Evolutionary conservation across 1,139 yeast species (phyloP).

Genomic region (Hemisphaericaspora subhashii): DNA sequence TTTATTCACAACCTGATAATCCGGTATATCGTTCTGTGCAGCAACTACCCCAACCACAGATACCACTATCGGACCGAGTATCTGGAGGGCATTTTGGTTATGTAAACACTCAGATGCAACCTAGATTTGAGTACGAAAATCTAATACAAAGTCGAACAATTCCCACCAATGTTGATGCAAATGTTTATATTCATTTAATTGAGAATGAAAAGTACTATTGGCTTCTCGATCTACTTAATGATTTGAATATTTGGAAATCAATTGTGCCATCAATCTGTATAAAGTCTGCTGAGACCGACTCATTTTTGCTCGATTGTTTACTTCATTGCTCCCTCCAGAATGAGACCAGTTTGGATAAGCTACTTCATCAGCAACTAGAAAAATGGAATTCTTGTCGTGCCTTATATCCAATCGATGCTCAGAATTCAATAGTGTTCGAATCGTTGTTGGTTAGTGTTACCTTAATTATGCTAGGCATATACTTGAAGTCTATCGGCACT

Average conservation of each 20-base stretch:
- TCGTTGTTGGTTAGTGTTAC: constrained; percentile 31
- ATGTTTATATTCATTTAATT: constrained; percentile 23
- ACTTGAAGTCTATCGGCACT: constrained; percentile 12
- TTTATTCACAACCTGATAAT: background rate
- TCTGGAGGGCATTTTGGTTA: background rate
- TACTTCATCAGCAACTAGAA: constrained; percentile 25
- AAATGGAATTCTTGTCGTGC: constrained; percentile 22
- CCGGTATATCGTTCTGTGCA: background rate
- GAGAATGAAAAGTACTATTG: constrained; percentile 38
- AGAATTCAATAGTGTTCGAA: constrained; percentile 16
- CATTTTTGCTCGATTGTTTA: constrained; percentile 33
- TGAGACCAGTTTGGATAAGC: constrained; percentile 13
- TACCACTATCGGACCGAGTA: background rate
- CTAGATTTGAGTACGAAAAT: constrained; percentile 3
- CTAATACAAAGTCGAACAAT: background rate
- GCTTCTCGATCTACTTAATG: constrained; percentile 44
- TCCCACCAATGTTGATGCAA: constrained; percentile 3
- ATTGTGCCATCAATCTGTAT: constrained; percentile 39
- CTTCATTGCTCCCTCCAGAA: constrained; percentile 27
- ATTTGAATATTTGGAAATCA: constrained; percentile 38
- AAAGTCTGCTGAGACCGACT: constrained; percentile 9
- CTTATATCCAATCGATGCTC: background rate
- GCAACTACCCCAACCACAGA: background rate
- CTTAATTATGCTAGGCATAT: constrained; percentile 25
- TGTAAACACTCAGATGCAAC: background rate